Evolutionary conservation across 176 grass and related monocot species (phyloP), one percentile per base, ranked within the genome.

Genomic region (Melocanna baccifera): DNA sequence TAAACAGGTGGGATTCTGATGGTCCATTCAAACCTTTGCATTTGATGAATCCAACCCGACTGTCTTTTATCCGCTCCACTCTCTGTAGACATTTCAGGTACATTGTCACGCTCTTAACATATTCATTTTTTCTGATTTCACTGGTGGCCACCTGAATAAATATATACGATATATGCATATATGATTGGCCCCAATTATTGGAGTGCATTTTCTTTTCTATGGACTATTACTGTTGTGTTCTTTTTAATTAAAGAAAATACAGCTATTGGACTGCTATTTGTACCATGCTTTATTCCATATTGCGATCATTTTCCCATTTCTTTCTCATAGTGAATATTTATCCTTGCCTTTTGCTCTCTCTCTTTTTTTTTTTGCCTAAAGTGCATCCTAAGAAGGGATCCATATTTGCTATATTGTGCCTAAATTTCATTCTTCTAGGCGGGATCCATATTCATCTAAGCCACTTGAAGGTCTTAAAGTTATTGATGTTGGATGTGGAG

Each of bases 401-500:
- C 85, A 83, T 77, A 82, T 90, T 90, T 68, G 53, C 10, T 67
- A 22, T 74, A 18, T 66, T 67, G 19, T 43, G 23, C n/a, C 40
- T 73, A 45, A 40, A 34, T 67, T 85, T 66, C 6, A 26, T 73
- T 16, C 42, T 85, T 67, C 55, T 65, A 98, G 96, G 85, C 90
- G 74, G 90, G 96, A 98, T 89, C 87, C 87, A 80, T 85, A 82
- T 91, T 95, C 91, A 36, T 84, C 86, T 37, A 95, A 84, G 82
- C 96, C 96, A 78, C 89, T 98, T 22, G 85, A 98, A 89, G 96
- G 91, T 41, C 91, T 98, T 75, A 95, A 81, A 78, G 89, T 98
- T 91, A 87, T 98, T 58, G 96, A 98, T 89, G 93, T 98, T 89
- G 96, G 96, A 91, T 98, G 96, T 81, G 96, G 96, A 53, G 96